Evolutionary conservation across 208 protist genomes (phyloP).

Genomic region (Wallacemonas sp.): DNA sequence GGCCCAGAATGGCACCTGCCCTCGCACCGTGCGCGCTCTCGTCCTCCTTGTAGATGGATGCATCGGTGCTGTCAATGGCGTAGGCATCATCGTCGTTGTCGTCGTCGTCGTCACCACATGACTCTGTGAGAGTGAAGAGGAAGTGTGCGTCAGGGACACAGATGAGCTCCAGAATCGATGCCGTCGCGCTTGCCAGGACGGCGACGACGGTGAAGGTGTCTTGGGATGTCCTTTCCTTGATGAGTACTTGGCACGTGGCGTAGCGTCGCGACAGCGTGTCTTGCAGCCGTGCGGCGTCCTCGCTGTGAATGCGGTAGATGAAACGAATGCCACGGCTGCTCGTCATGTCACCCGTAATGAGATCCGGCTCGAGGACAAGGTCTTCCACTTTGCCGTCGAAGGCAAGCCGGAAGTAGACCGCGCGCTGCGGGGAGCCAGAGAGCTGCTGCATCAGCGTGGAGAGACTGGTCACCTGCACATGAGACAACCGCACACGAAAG

Average conservation of each 20-base stretch:
- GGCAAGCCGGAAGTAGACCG: conserved; percentile 12
- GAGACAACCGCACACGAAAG: conserved; percentile 17
- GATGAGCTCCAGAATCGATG: conserved; percentile 25
- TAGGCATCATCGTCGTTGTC: not conserved
- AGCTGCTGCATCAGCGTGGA: not conserved
- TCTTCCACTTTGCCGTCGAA: conserved; percentile 31
- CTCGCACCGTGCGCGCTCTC: not conserved
- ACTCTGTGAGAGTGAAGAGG: conserved; percentile 14
- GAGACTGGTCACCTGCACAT: conserved; percentile 9
- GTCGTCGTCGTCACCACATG: not conserved
- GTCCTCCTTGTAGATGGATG: conserved; percentile 10
- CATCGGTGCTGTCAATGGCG: conserved; percentile 6
- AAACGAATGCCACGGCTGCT: not conserved
- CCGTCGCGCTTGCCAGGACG: conserved; percentile 28
- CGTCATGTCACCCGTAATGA: not conserved
- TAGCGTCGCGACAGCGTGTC: conserved; percentile 11
- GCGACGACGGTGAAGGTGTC: conserved; percentile 6
- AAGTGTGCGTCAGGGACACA: conserved; percentile 14
- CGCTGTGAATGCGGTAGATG: conserved; percentile 17
- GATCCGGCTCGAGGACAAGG: conserved; percentile 10
- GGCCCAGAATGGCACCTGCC: conserved; percentile 4
- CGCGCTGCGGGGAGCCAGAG: not conserved
- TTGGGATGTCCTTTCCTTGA: not conserved
- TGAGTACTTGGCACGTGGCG: conserved; percentile 23
- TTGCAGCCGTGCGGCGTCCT: not conserved